Evolutionary conservation across 768 basidiomycete genomes (phyloP), one percentile per base, ranked within the genome.

Genomic region (Clitopilus hobsonii): DNA sequence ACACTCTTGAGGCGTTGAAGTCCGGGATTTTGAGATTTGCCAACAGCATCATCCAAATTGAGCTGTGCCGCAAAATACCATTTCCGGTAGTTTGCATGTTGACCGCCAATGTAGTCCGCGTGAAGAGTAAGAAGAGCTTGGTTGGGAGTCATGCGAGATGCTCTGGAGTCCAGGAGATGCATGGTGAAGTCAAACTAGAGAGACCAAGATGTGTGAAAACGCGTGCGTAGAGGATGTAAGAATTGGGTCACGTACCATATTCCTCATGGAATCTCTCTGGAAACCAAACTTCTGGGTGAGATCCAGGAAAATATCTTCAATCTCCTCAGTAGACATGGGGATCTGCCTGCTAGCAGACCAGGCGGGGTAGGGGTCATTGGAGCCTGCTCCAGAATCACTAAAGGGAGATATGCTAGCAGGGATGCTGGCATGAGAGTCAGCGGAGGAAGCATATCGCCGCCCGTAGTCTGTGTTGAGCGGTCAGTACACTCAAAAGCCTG

Each of bases 1-100:
- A 94, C 88, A 49, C 87, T 89, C 66, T 88, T 89, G 49, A 95
- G 83, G 18, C 94, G 89, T 56, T 92, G 86, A 23, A 97, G 80
- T 58, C 94, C 94, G 11, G 93, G 92, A 70, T 98, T 97, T 67
- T 96, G 90, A 7, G 88, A 84, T 61, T 94, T 89, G 49, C 97
- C 97, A 56, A 98, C 94, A 25, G 96, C 96, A 65, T 99, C 97
- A 74, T 99, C 97, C 55, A 99, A 88, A 69, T 98, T 96, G 69
- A 99, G 89, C 69, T 99, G 97, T 11, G 96, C 94, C 30, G 97
- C 97, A 69, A 98, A 99, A 69, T 99, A 99, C 97, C 97, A 98
- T 72, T 98, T 98, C 69, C 97, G 90, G 71, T 98, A 98, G 76
- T 98, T 98, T 62, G 97, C 97, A 67, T 98, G 91, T 66, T 94